Evolutionary conservation across 2,329 filamentous ascomycete species (phyloP).

Genomic region (Aspergillus alliaceus): DNA sequence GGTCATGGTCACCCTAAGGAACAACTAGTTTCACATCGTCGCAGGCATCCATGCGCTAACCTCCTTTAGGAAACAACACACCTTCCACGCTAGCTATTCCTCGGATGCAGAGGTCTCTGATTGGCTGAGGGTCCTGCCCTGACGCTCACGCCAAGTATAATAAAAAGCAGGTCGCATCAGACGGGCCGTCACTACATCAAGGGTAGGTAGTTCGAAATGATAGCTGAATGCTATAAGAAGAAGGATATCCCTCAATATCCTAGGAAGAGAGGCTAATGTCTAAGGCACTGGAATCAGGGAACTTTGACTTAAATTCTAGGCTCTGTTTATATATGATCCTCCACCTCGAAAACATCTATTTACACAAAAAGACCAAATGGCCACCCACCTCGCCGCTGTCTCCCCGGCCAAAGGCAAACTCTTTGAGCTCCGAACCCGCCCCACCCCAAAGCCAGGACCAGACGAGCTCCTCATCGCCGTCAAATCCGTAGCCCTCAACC

Average conservation of each 20-base stretch:
- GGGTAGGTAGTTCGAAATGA: no score
- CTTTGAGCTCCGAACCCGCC: constrained; percentile 39
- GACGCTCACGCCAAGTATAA: no score
- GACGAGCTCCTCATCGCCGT: constrained; percentile 50
- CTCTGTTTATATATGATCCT: no score
- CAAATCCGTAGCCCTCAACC: constrained; percentile 52
- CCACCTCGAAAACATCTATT: background rate
- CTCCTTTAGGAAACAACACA: constrained; percentile 9
- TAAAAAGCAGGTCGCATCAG: no score
- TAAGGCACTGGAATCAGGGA: background rate
- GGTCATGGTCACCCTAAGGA: no score
- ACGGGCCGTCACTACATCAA: no score
- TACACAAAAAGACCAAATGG: constrained; percentile 18
- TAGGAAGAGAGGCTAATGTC: no score
- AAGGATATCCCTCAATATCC: background rate
- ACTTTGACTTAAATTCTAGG: background rate
- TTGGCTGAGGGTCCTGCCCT: constrained; percentile 25
- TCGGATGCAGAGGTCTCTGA: constrained; percentile 22
- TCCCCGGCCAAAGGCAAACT: constrained; percentile 35
- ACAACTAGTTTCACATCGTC: no score
- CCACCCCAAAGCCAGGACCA: constrained; percentile 48
- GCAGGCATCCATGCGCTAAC: constrained; percentile 18
- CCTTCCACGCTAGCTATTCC: constrained; percentile 18
- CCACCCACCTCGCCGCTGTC: constrained; percentile 46
- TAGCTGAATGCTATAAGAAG: no score